Base-by-base conservation (phyloP, 176 grass and related monocot genomes). In the Oryza meridionalis region DNA sequence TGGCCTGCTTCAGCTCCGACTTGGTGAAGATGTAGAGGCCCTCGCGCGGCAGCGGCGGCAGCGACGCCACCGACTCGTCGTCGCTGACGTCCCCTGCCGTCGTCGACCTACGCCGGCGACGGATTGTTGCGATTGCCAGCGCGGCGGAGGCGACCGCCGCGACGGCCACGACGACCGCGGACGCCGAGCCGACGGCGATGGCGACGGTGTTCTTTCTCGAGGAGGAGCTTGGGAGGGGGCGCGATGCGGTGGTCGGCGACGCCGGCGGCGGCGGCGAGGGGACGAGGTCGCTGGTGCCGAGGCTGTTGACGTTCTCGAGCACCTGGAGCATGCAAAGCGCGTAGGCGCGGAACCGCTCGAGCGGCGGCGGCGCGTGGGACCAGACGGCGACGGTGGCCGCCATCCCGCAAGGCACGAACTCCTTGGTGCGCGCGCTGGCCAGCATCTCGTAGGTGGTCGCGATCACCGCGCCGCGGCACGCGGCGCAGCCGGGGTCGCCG, bases 1-100 rank as follows among this genome's bases (percentile, higher is more conserved):
- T 92, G 0, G 93, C 93, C 6, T 91, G 87, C 77, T 33, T 86
- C 15, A 95, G 82, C 87, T 95, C 90, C 6, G 82, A 64, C 64
- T 88, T 92, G 19, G 85, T 92, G 78, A 95, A 95, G 79, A 95
- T 95, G 79, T 95, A 95, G 8, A 95, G 16, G 2, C 93, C 93
- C 9, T 90, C 93, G 0, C 87, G 91, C 4, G 93, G 93, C 0
- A 95, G 82, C 2, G 74, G 69, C 33, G 84, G 68, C n/a, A 67
- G 25, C 3, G 77, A 29, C 6, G 40, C 38, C 44, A 58, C 42
- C 0, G 66, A 50, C 2, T 63, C 65, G 22, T 62, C 82, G 4
- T 51, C 38, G 0, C 47, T 22, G 21, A 42, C 27, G 47, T 76
- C 21, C 11, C 75, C 40, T 8, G 63, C 65, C 4, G 13, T 31